Base-by-base conservation (phyloP, 2,329 filamentous ascomycete species). In the Cordyceps tenuipes region DNA sequence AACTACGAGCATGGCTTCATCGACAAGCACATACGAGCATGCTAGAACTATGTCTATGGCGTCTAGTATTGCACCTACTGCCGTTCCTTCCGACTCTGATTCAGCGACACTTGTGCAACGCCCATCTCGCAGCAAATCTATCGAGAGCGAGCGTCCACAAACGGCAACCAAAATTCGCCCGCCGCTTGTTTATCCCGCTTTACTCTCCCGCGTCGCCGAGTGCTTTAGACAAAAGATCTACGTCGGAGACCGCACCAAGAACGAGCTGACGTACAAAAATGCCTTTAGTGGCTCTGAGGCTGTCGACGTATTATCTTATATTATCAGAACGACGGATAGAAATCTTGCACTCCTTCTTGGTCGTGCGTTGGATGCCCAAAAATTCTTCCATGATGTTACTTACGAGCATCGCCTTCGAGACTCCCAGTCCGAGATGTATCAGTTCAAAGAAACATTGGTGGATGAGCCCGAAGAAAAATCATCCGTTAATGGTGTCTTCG, bases 351-450 rank as follows among this genome's bases (percentile, higher is more conserved):
- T 99, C 53, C 83, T 99, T 10, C 79, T 99, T 17, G 94, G 94
- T 63, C 85, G 94, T 70, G 91, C 94, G 47, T 78, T 99, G 62
- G 94, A 99, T 75, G 94, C 94, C 26, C 94, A 99, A 71, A 97
- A 97, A 72, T 97, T 96, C 77, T 99, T 99, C 72, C 94, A 99
- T 76, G 94, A 99, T 79, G 94, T 97, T 55, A 97, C 93, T 0
- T 99, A 99, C 73, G 93, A 97, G 68, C 94, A 99, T 73, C 85
- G 94, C 52, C 78, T 99, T 68, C 89, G 94, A 73, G 94, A 99
- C 73, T 95, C 93, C n/a, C 84, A 87, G 46, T 88, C 87, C 56
- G 94, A 99, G 74, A 89, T 99, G 73, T 99, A 97, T 73, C 93
- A 97, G 71, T 99, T 99, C 75, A 86, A 89, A 66, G 93, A 97